Base-by-base conservation (phyloP, 148 eudicot genomes). In the Chenopodium formosanum region DNA sequence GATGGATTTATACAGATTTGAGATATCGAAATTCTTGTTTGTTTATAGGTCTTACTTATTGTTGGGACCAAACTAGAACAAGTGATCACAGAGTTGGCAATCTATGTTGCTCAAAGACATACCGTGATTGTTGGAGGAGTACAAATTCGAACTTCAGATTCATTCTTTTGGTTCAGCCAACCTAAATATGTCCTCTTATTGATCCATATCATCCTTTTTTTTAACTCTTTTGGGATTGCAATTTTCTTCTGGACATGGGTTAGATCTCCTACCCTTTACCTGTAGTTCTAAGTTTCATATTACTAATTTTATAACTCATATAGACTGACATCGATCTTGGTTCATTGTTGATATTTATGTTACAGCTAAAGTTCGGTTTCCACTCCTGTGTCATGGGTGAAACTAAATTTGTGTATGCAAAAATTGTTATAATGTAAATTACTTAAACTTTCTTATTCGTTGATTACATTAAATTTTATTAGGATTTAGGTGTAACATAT, bases 301-400 rank as follows among this genome's bases (percentile, higher is more conserved):
- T 37, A 6, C 7, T 37, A 37, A 37, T 37, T 37, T 37, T 37
- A 37, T 37, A 37, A 37, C 40, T 37, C 40, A 37, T 37, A 4
- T 3, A 37, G 40, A 37, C 40, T 37, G 5, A 37, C 40, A 37
- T 0, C 6, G 27, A 37, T 37, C 40, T 37, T 37, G 40, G 40
- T 37, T 37, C 0, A 0, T 37, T 37, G 7, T 37, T 37, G 40
- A 37, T 37, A 37, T 37, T 0, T 37, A 37, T 37, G 40, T 37
- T 6, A 29, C 89, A 91, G 94, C 80, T 87, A 52, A 79, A 81
- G 73, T 90, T 82, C 53, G 79, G 82, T 9, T 88, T 86, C n/a
- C 31, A 83, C 47, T 89, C 94, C 11, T 91, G 94, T 87, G 73
- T 87, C 53, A 91, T 89, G 91, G 94, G 92, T 22, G 75, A 78